phyloP scores from a whole-genome alignment of 2,329 filamentous ascomycete species.

The Aureobasidium subglaciale region DNA sequence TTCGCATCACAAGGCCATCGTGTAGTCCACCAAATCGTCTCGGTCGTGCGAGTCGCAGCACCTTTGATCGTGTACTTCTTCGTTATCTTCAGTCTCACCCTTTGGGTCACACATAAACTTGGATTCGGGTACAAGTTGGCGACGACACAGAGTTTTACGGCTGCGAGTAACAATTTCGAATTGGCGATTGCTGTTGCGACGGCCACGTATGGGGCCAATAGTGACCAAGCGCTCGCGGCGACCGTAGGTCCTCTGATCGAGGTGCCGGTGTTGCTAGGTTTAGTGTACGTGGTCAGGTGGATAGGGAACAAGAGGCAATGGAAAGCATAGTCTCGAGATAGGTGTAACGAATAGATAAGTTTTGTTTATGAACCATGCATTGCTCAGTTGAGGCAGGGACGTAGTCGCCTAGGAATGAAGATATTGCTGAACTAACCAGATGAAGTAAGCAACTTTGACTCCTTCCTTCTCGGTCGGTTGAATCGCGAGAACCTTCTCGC shows the following conservation, averaged over 20 bases:
- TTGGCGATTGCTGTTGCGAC: constrained; percentile 83
- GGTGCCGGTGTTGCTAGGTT: constrained; percentile 68
- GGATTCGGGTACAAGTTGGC: constrained; percentile 67
- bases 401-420: too few species aligned
- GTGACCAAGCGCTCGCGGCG: constrained; percentile 71
- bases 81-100: constrained; percentile 63
- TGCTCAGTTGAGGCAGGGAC: too few species aligned
- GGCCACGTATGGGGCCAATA: constrained; percentile 68
- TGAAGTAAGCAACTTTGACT: not conserved
- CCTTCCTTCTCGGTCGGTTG: not conserved
- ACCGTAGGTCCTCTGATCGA: constrained; percentile 83
- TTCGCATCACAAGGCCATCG: constrained; percentile 74
- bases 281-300: constrained; percentile 68
- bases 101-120: constrained; percentile 54
- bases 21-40: constrained; percentile 76
- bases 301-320: constrained; percentile 50
- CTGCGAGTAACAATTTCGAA: constrained; percentile 90
- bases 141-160: constrained; percentile 77
- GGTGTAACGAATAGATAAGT: not conserved
- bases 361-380: too few species aligned
- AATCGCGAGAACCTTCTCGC: not conserved
- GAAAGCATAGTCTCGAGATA: constrained; percentile 28
- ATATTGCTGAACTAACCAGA: too few species aligned
- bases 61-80: constrained; percentile 77
- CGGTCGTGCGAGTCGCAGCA: constrained; percentile 72